Evolutionary conservation across 2,329 filamentous ascomycete species (phyloP).

Genomic region (Penicillium sp.): DNA sequence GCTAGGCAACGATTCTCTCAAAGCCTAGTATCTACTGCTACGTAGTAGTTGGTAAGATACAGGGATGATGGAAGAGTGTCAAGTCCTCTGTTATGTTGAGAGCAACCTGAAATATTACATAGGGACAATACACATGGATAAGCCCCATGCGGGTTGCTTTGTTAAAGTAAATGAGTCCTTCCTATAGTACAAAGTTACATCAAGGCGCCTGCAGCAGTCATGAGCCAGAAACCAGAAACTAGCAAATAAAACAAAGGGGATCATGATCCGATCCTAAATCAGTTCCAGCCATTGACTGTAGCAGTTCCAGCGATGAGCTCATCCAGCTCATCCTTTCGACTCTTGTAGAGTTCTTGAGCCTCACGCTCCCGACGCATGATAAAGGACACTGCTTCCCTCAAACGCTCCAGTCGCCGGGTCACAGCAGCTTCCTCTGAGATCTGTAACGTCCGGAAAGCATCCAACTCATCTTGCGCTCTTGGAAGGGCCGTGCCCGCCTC

Average conservation of each 20-base stretch:
- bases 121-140: too few species aligned
- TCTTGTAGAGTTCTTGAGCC: constrained; percentile 79
- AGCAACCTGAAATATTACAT: too few species aligned
- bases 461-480: constrained; percentile 65
- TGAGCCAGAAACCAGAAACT: constrained; percentile 2
- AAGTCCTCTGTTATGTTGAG: too few species aligned
- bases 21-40: too few species aligned
- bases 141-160: constrained; percentile 5
- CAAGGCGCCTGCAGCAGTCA: constrained; percentile 10
- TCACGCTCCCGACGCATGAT: constrained; percentile 78
- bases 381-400: constrained; percentile 78
- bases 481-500: constrained; percentile 69
- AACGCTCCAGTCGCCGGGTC: constrained; percentile 60
- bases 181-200: constrained; percentile 14
- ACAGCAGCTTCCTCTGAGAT: constrained; percentile 75
- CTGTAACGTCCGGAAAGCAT: constrained; percentile 68
- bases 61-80: too few species aligned
- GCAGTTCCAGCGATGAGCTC: constrained; percentile 42
- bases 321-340: constrained; percentile 70
- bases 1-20: too few species aligned
- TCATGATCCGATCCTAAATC: constrained; percentile 3
- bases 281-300: constrained; percentile 37
- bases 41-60: too few species aligned
- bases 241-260: constrained; percentile 4
- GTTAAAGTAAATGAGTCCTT: constrained; percentile 8